Conservation (phyloP, 768 basidiomycete species). For the Candolleomyces efflorescens region DNA sequence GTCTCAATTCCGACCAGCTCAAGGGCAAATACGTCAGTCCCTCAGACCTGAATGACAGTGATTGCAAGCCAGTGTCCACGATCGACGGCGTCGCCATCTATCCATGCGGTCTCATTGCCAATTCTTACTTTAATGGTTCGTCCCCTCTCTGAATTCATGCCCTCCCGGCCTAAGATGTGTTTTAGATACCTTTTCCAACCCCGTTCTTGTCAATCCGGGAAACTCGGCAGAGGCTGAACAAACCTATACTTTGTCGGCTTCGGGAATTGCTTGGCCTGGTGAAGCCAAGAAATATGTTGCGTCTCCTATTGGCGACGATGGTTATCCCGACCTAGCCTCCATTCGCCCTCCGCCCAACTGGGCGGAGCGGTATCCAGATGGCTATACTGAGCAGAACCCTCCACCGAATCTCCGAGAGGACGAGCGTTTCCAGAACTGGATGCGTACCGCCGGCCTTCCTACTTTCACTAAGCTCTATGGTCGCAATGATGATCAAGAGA, state of each 20-base stretch:
- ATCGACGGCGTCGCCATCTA: conserved; percentile 62
- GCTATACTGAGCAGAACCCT: conserved; percentile 58
- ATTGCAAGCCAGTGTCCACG: conserved; percentile 86
- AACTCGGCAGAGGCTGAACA: conserved; percentile 36
- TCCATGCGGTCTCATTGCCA: conserved; percentile 96
- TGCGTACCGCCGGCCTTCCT: conserved; percentile 95
- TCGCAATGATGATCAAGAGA: conserved; percentile 74
- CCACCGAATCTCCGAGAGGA: conserved; percentile 73
- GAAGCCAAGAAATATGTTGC: conserved; percentile 86
- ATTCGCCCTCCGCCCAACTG: conserved; percentile 96
- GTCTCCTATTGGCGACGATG: conserved; percentile 40
- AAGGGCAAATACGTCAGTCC: conserved; percentile 59
- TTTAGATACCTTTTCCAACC: conserved; percentile 75
- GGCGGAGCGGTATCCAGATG: conserved; percentile 64
- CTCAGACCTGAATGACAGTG: conserved; percentile 52
- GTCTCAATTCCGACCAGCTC: conserved; percentile 79
- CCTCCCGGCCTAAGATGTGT: conserved; percentile 2
- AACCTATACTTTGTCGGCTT: conserved; percentile 69
- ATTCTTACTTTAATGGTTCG: conserved; percentile 93
- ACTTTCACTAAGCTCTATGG: conserved; percentile 96
- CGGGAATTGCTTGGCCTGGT: conserved; percentile 93
- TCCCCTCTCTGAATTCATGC: not conserved
- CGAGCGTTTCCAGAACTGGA: conserved; percentile 99
- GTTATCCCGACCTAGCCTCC: conserved; percentile 53
- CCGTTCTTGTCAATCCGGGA: conserved; percentile 53